Conservation (phyloP, 1,284 basidiomycete genomes). For the Leccinum colubrinum region DNA sequence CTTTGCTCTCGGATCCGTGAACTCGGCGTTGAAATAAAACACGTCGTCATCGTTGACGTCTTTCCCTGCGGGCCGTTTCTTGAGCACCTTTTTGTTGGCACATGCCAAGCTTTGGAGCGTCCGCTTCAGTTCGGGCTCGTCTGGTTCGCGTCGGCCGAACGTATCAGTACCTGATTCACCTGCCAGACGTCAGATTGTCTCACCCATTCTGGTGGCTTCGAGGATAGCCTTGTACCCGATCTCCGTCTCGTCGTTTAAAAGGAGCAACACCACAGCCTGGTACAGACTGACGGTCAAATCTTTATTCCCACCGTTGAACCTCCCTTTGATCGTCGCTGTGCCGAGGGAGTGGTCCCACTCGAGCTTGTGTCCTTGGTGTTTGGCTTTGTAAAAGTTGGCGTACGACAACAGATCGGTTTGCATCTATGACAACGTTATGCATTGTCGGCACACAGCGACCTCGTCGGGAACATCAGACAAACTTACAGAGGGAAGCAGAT, state of each 20-base stretch:
- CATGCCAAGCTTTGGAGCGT: slow-evolving; percentile 92
- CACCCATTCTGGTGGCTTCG: slow-evolving; percentile 74
- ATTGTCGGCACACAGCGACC: not conserved
- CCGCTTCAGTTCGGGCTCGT: slow-evolving; percentile 71
- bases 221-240: slow-evolving; percentile 71
- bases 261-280: slow-evolving; percentile 84
- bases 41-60: slow-evolving; percentile 79
- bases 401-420: slow-evolving; percentile 65
- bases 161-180: slow-evolving; percentile 4
- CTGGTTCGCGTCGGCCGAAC: slow-evolving; percentile 37
- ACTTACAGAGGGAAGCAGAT: slow-evolving; percentile 53
- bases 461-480: not conserved
- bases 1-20: slow-evolving; percentile 77
- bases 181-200: slow-evolving; percentile 26
- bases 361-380: slow-evolving; percentile 72
- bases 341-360: slow-evolving; percentile 85
- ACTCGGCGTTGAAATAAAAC: slow-evolving; percentile 78
- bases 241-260: slow-evolving; percentile 78
- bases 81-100: slow-evolving; percentile 87
- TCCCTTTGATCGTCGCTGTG: slow-evolving; percentile 68
- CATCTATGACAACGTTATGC: slow-evolving; percentile 50
- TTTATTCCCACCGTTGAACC: slow-evolving; percentile 73
- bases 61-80: slow-evolving; percentile 76
- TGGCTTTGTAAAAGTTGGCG: slow-evolving; percentile 67
- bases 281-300: slow-evolving; percentile 91